Conservation (phyloP, 2,329 filamentous ascomycete species). For the Rutstroemia sp. region DNA sequence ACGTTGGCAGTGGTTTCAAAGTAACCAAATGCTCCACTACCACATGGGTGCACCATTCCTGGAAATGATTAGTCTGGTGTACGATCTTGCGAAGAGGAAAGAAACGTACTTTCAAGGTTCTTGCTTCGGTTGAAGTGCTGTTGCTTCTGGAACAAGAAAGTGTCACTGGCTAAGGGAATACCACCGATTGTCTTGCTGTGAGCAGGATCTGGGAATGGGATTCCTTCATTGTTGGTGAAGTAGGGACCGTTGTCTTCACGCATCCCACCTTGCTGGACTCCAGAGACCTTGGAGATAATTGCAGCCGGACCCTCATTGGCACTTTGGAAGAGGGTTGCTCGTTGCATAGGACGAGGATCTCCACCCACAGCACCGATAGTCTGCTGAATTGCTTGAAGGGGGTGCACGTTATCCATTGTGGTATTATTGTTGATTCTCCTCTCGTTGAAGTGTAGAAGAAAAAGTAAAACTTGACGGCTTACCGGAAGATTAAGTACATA, state of each 20-base stretch:
- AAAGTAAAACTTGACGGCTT: too few relatives aligned
- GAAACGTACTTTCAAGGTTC: background rate
- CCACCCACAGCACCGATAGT: constrained; percentile 2
- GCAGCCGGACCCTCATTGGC: constrained; percentile 8
- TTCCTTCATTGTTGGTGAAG: constrained; percentile 10
- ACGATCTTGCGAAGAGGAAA: too few relatives aligned
- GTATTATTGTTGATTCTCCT: too few relatives aligned
- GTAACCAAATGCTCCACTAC: constrained; percentile 25
- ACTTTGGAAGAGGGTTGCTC: constrained; percentile 1
- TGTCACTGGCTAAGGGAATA: constrained; percentile 6
- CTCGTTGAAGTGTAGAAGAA: too few relatives aligned
- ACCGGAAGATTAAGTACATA: too few relatives aligned
- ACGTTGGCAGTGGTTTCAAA: constrained; percentile 15
- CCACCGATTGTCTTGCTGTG: constrained; percentile 9
- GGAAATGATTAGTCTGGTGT: background rate
- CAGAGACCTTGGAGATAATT: constrained; percentile 7
- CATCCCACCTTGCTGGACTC: constrained; percentile 3
- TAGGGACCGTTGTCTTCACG: constrained; percentile 8
- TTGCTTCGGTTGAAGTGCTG: constrained; percentile 6
- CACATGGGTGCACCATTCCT: constrained; percentile 55
- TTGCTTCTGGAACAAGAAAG: constrained; percentile 8
- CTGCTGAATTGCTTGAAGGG: constrained; percentile 8
- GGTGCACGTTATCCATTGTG: constrained; percentile 11
- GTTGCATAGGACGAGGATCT: constrained; percentile 6
- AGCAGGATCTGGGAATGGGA: constrained; percentile 8